A percentile compares a stretch with the other conserved stretches of the same genome.
phyloP scores from a whole-genome alignment of 768 basidiomycete species.

The Lactarius tabidus region DNA sequence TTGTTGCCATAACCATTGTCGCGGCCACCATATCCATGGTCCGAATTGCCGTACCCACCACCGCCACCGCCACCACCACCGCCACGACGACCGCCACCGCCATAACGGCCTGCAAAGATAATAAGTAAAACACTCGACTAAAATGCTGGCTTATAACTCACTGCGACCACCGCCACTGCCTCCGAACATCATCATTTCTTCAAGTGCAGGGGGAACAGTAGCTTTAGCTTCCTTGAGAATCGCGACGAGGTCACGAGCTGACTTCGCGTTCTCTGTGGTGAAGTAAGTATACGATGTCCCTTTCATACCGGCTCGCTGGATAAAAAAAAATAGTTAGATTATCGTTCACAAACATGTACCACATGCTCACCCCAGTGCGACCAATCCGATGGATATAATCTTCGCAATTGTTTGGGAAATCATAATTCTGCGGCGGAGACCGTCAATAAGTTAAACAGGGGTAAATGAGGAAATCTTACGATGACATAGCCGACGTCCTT shows the following conservation, averaged over 20 bases:
- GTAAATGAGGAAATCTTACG: constrained; percentile 45
- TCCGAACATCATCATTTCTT: constrained; percentile 88
- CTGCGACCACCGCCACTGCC: constrained; percentile 76
- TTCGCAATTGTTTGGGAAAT: constrained; percentile 97
- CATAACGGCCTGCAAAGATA: constrained; percentile 52
- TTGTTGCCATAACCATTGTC: constrained; percentile 39
- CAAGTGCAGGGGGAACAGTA: constrained; percentile 78
- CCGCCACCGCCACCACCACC: constrained; percentile 40
- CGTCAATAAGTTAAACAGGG: constrained; percentile 3
- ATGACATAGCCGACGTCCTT: constrained; percentile 99
- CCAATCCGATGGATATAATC: constrained; percentile 99
- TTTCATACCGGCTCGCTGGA: constrained; percentile 83
- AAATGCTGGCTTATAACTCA: constrained; percentile 33
- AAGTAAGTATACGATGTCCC: constrained; percentile 95
- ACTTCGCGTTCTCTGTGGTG: constrained; percentile 93
- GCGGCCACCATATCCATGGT: constrained; percentile 40
- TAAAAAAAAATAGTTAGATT: constrained; percentile 8
- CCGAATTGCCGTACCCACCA: constrained; percentile 38
- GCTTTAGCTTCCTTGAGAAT: constrained; percentile 89
- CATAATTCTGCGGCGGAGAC: constrained; percentile 66
- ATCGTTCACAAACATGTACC: not conserved
- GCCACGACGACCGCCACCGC: constrained; percentile 42
- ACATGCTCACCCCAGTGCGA: constrained; percentile 75
- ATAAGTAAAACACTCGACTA: constrained; percentile 11
- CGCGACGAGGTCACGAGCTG: constrained; percentile 83